Conservation (phyloP, 2,329 filamentous ascomycete species). For the Diaporthe velutina region DNA sequence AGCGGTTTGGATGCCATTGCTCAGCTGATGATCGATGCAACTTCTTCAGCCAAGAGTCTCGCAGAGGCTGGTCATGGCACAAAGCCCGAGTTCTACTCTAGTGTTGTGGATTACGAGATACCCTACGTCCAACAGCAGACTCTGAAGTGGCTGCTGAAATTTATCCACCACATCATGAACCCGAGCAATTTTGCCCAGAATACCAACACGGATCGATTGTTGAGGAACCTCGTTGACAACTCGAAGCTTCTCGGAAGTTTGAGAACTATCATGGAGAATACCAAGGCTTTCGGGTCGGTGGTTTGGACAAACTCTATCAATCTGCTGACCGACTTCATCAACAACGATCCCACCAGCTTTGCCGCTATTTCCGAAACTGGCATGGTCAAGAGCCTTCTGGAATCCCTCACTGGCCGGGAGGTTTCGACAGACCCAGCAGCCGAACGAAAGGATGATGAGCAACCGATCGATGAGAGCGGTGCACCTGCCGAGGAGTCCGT, state of each 20-base stretch:
- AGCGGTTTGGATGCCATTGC: conserved; percentile 91
- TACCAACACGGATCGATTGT: conserved; percentile 87
- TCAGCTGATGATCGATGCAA: conserved; percentile 85
- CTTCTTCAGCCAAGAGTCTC: conserved; percentile 75
- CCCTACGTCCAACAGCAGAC: conserved; percentile 95
- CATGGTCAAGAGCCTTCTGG: conserved; percentile 86
- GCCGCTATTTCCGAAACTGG: conserved; percentile 95
- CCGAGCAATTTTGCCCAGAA: conserved; percentile 73
- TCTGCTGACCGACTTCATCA: conserved; percentile 95
- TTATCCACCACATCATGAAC: conserved; percentile 94
- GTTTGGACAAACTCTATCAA: conserved; percentile 96
- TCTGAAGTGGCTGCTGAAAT: conserved; percentile 93
- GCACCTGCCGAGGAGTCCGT: conserved; percentile 54
- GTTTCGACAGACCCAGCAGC: conserved; percentile 53
- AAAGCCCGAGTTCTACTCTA: conserved; percentile 76
- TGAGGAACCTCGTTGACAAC: conserved; percentile 95
- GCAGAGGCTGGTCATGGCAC: conserved; percentile 80
- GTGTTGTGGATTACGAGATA: conserved; percentile 91
- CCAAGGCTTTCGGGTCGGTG: conserved; percentile 85
- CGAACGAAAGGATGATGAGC: conserved; percentile 41
- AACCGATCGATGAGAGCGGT: conserved; percentile 48
- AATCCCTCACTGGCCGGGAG: conserved; percentile 76
- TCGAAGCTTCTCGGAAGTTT: conserved; percentile 85
- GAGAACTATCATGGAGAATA: conserved; percentile 84
- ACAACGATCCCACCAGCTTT: conserved; percentile 98